Base-by-base conservation (phyloP, 345 rosid genomes). In the Rhizophora apiculata region DNA sequence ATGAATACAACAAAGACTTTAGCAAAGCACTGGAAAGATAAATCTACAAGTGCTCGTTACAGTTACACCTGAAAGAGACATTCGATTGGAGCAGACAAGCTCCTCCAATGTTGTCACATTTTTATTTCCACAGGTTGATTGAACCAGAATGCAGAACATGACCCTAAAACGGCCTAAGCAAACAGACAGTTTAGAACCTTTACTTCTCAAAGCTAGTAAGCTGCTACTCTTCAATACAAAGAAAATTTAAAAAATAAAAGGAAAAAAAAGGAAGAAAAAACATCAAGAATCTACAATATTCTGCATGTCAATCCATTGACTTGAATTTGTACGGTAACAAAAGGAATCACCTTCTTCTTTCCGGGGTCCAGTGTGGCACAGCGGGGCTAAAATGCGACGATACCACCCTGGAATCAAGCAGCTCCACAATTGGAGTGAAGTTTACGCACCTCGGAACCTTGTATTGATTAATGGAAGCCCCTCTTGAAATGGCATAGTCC, bases 381-480 rank as follows among this genome's bases (percentile, higher is more conserved):
- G 67, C 43, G 6, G 85, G 82, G 57, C 85, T 81, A 19, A 78
- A 78, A 54, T 81, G 82, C 2, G 62, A 29, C 7, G 78, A 72
- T 16, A 75, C 66, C 34, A 72, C 75, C 68, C 85, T 78, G 9
- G 82, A 81, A 67, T 78, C 82, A 13, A 81, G 82, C 46, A 81
- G 63, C 51, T 81, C 85, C 64, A 81, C 60, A 22, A 81, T 81
- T 5, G 85, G 85, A 16, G 80, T 72, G 66, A 72, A 81, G 49
- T 70, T 78, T 22, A 81, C 82, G 63, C 85, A 81, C 68, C 85
- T 69, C 6, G 85, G 85, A 6, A 74, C 78, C 66, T 81, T 81
- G 36, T 81, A 81, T 75, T 81, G 85, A 65, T 81, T 81, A n/a
- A 81, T 81, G 5, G 85, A 81, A 19, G 85, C 85, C n/a, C 85